Percentiles rank a stretch among this genome's conserved stretches.
Evolutionary conservation across 306 rosid genomes (phyloP).

Genomic region (Vigna angularis): DNA sequence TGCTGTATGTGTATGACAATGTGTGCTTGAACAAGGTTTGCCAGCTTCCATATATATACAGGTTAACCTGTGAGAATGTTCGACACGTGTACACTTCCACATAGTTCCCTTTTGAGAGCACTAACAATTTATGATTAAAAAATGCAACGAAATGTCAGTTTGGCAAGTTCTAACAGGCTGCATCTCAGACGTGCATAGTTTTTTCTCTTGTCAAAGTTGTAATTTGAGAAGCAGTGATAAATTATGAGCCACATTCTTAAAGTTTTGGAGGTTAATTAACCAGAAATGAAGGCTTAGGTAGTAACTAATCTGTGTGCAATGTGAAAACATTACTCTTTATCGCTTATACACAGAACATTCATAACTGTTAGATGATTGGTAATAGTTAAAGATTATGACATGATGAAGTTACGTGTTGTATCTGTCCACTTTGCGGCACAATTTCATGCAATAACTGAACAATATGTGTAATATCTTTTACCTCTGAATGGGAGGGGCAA

Average conservation of each 20-base stretch:
- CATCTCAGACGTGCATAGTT: slow-evolving; percentile 19
- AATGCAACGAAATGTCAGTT: slow-evolving; percentile 31
- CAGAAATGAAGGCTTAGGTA: slow-evolving; percentile 28
- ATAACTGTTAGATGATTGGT: background rate
- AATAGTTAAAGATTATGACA: background rate
- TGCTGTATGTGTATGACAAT: slow-evolving; percentile 28
- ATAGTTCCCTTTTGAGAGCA: slow-evolving; percentile 41
- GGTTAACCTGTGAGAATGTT: background rate
- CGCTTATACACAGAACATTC: background rate
- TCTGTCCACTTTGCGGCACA: slow-evolving; percentile 16
- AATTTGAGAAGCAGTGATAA: slow-evolving; percentile 3
- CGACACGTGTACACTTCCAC: slow-evolving; percentile 4
- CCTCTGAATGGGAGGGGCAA: slow-evolving; percentile 12
- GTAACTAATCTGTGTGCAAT: slow-evolving; percentile 23
- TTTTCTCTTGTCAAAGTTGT: slow-evolving; percentile 9
- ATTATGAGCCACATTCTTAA: slow-evolving; percentile 27
- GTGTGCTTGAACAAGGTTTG: slow-evolving; percentile 42
- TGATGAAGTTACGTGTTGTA: slow-evolving; percentile 9
- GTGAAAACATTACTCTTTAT: slow-evolving; percentile 9
- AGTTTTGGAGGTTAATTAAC: slow-evolving; percentile 9
- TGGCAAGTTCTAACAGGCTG: slow-evolving; percentile 25
- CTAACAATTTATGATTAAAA: slow-evolving; percentile 37
- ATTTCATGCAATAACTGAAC: slow-evolving; percentile 35
- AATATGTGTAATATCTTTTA: slow-evolving; percentile 18
- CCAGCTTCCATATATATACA: slow-evolving; percentile 38